phyloP scores from a whole-genome alignment of 202 grass and related monocot species.

The Musa balbisiana region DNA sequence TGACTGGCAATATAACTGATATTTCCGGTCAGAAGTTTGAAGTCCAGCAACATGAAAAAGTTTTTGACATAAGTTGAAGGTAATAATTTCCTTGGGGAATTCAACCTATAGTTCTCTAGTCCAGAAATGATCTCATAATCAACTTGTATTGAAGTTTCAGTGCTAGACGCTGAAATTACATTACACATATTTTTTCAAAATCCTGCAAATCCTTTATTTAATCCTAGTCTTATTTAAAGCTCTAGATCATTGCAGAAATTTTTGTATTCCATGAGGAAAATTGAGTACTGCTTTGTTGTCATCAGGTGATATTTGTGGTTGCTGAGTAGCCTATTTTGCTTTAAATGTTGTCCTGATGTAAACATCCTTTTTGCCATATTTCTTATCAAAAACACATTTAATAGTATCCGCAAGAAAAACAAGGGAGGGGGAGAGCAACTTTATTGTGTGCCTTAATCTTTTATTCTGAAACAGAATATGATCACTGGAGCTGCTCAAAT shows the following conservation, averaged over 20 bases:
- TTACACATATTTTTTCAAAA: neutral
- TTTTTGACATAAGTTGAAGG: too few relatives aligned
- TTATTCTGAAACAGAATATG: slow-evolving; percentile 63
- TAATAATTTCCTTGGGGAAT: too few relatives aligned
- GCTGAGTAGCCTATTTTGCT: neutral
- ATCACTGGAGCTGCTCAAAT: slow-evolving; percentile 99
- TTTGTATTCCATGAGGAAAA: neutral
- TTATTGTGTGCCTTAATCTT: neutral
- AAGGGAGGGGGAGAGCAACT: neutral
- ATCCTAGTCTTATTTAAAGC: neutral
- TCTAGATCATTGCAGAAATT: neutral
- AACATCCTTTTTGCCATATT: neutral
- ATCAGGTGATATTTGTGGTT: too few relatives aligned
- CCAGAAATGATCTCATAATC: too few relatives aligned
- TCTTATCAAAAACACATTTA: neutral
- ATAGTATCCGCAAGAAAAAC: neutral
- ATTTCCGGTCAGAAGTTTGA: neutral
- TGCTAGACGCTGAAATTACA: neutral
- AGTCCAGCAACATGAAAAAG: neutral
- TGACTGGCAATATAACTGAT: neutral
- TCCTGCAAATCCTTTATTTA: too few relatives aligned
- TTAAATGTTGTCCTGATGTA: neutral
- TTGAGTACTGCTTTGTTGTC: neutral
- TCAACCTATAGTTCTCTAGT: too few relatives aligned
- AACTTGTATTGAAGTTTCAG: neutral